Evolutionary conservation across 306 rosid species (phyloP).

Genomic region (Inga leiocalycina): DNA sequence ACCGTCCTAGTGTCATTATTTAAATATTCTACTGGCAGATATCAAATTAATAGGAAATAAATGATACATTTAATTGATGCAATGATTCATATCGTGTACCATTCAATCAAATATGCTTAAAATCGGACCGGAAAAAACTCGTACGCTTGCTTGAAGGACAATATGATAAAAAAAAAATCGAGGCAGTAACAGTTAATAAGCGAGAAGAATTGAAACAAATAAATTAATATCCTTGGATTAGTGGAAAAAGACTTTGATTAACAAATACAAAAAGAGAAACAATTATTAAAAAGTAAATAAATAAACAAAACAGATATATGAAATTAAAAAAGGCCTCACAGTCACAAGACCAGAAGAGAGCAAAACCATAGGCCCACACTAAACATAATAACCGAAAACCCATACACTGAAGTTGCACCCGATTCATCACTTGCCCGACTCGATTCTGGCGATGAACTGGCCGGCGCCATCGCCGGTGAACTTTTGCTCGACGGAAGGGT

Average conservation of each 20-base stretch:
- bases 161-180: neutral
- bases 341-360: slow-evolving; percentile 52
- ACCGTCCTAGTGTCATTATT: too few relatives aligned
- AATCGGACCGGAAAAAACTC: neutral
- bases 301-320: neutral
- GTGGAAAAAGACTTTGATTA: neutral
- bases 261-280: neutral
- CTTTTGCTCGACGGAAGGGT: slow-evolving; percentile 55
- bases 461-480: slow-evolving; percentile 56
- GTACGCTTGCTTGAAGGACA: neutral
- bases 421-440: slow-evolving; percentile 58
- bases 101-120: neutral
- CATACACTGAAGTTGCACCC: slow-evolving; percentile 42
- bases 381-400: slow-evolving; percentile 41
- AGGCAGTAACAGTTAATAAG: neutral
- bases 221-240: neutral
- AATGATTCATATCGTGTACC: too few relatives aligned
- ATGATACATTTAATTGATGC: too few relatives aligned
- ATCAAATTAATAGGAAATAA: too few relatives aligned
- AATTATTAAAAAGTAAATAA: slow-evolving; percentile 9
- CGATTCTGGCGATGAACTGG: slow-evolving; percentile 57
- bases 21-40: neutral
- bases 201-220: neutral
- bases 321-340: neutral
- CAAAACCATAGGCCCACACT: slow-evolving; percentile 51